A percentile compares a stretch with the other conserved stretches of the same genome.
Conservation (phyloP, 2,329 filamentous ascomycete species). For the Pestalotiopsis sp. region DNA sequence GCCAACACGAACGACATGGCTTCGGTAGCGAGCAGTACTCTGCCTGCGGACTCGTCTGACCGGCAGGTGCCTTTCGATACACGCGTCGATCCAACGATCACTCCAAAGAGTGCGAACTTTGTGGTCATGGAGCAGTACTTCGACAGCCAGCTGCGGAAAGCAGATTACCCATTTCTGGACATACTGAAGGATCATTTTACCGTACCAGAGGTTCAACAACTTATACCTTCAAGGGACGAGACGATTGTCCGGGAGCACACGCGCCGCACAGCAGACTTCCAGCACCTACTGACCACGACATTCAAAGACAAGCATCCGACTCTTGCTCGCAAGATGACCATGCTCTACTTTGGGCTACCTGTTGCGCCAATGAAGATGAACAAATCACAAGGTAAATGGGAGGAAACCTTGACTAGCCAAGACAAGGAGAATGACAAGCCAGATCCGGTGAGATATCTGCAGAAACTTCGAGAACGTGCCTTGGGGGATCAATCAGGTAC, state of each 20-base stretch:
- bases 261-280: slow-evolving; percentile 32
- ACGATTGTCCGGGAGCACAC: slow-evolving; percentile 34
- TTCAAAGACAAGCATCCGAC: slow-evolving; percentile 31
- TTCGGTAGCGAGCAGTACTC: background rate
- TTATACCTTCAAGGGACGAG: slow-evolving; percentile 30
- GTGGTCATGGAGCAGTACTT: slow-evolving; percentile 30
- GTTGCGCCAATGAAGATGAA: slow-evolving; percentile 40
- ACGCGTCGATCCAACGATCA: slow-evolving; percentile 24
- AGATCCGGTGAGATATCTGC: slow-evolving; percentile 26
- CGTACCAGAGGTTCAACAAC: slow-evolving; percentile 33
- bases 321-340: slow-evolving; percentile 44
- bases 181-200: slow-evolving; percentile 39
- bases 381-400: background rate
- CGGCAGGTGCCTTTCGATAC: slow-evolving; percentile 22
- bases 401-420: background rate
- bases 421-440: background rate
- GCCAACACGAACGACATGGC: background rate
- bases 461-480: slow-evolving; percentile 18
- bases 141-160: slow-evolving; percentile 23
- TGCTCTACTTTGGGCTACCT: slow-evolving; percentile 50
- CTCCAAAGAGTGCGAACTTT: slow-evolving; percentile 21
- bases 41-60: slow-evolving; percentile 8
- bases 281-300: slow-evolving; percentile 29
- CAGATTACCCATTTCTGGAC: slow-evolving; percentile 25
- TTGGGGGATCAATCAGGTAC: background rate